phyloP scores from a whole-genome alignment of 2,329 filamentous ascomycete species.

The Cyphellophora europaea region DNA sequence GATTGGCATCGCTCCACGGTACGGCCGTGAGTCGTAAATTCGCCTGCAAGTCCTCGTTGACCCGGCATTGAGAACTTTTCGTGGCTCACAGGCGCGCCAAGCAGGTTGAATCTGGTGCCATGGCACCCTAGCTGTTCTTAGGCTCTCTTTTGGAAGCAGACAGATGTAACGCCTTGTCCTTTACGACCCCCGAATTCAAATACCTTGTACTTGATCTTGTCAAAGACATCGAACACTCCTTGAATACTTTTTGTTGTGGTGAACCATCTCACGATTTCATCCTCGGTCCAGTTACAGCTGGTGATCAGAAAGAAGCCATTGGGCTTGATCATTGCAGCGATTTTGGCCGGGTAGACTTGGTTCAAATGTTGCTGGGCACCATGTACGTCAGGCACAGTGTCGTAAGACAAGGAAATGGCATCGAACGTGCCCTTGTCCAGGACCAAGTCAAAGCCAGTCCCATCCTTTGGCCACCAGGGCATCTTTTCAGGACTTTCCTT shows the following conservation, averaged over 20 bases:
- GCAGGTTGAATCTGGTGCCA: too few relatives aligned
- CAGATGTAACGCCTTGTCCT: conserved; percentile 78
- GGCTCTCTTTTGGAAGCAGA: conserved; percentile 60
- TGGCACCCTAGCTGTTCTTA: too few relatives aligned
- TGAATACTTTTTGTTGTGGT: conserved; percentile 29
- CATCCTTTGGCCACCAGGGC: conserved; percentile 27
- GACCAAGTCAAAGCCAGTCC: conserved; percentile 70
- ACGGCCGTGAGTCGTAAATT: too few relatives aligned
- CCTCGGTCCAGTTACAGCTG: conserved; percentile 97
- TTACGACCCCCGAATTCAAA: conserved; percentile 85
- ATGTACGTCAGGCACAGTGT: conserved; percentile 15
- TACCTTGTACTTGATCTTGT: conserved; percentile 67
- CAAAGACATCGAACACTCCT: conserved; percentile 49
- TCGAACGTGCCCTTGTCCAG: conserved; percentile 99
- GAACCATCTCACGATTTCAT: conserved; percentile 76
- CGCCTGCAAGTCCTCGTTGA: too few relatives aligned
- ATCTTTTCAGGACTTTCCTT: conserved; percentile 12
- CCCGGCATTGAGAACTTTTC: too few relatives aligned
- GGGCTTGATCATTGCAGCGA: conserved; percentile 57
- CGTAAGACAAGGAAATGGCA: conserved; percentile 63
- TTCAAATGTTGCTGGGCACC: conserved; percentile 39
- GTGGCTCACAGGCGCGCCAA: too few relatives aligned
- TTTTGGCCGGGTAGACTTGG: conserved; percentile 64
- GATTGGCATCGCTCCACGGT: too few relatives aligned
- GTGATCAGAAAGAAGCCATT: conserved; percentile 76